phyloP scores from a whole-genome alignment of 192 early-diverging fungal genomes.

The Coemansia sp. region DNA sequence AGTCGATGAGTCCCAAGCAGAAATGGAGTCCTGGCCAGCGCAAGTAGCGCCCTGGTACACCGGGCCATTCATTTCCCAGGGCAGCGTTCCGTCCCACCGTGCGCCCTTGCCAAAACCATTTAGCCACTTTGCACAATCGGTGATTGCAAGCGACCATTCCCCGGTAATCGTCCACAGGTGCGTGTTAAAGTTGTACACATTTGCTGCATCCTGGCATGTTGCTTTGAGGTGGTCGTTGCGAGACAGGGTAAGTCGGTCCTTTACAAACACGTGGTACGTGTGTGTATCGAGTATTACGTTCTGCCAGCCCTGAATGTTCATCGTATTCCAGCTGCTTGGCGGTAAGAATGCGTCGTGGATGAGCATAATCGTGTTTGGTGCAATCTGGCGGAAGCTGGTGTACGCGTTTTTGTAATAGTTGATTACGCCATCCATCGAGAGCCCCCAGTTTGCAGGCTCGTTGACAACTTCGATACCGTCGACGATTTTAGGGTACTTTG shows the following conservation, averaged over 20 bases:
- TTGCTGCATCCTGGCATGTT: constrained; percentile 34
- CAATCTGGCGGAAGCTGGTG: constrained; percentile 38
- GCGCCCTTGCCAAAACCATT: constrained; percentile 64
- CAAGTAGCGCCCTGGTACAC: constrained; percentile 57
- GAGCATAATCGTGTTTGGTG: constrained; percentile 31
- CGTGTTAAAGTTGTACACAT: constrained; percentile 40
- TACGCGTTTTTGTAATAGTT: constrained; percentile 50
- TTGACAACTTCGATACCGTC: constrained; percentile 51
- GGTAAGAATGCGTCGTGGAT: constrained; percentile 54
- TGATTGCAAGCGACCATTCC: constrained; percentile 71
- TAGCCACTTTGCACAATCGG: constrained; percentile 70
- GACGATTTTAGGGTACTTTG: constrained; percentile 39
- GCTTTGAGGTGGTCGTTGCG: constrained; percentile 35
- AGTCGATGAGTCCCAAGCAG: constrained; percentile 50
- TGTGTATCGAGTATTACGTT: constrained; percentile 55
- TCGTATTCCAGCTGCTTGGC: constrained; percentile 35
- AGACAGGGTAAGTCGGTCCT: constrained; percentile 29
- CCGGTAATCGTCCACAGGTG: constrained; percentile 64
- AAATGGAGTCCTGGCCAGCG: constrained; percentile 47
- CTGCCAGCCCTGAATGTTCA: constrained; percentile 48
- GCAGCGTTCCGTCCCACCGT: constrained; percentile 65
- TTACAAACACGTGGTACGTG: constrained; percentile 57
- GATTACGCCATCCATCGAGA: constrained; percentile 34
- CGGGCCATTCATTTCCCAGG: constrained; percentile 46
- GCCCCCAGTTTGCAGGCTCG: constrained; percentile 54